A percentile compares a stretch with the other conserved stretches of the same genome.
These are phyloP conservation scores for Trichomonas vaginalis DNA, from an alignment of 208 protist genomes.

Conservation along the genomic window DNA sequence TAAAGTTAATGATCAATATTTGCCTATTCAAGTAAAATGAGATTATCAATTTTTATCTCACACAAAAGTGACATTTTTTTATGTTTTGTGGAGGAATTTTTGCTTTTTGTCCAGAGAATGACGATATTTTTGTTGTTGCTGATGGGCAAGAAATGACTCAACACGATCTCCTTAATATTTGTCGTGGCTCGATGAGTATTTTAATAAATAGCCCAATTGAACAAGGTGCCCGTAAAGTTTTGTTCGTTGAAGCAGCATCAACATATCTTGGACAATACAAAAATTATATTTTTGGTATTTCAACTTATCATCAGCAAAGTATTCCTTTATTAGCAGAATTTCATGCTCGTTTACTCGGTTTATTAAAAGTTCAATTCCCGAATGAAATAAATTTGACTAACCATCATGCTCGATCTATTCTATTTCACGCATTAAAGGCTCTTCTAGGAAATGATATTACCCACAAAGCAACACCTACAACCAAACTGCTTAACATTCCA, in stretches of 20 bases:
- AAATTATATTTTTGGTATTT: background rate
- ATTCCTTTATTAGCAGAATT: background rate
- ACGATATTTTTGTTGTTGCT: background rate
- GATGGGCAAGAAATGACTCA: background rate
- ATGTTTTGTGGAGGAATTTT: constrained; percentile 15
- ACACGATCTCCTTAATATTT: background rate
- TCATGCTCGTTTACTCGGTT: background rate
- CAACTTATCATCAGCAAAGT: background rate
- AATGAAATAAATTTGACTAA: background rate
- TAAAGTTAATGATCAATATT: too few relatives aligned
- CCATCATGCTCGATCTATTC: background rate
- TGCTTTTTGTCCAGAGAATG: background rate
- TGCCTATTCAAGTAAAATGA: too few relatives aligned
- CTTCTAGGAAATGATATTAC: background rate
- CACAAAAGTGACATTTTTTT: background rate
- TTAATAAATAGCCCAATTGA: background rate
- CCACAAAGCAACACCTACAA: background rate
- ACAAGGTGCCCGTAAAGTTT: background rate
- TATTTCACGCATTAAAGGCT: background rate
- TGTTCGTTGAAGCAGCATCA: background rate
- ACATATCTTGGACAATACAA: background rate
- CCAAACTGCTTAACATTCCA: background rate
- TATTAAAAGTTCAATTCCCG: background rate
- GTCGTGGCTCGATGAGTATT: background rate
- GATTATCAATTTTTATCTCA: too few relatives aligned